Percentiles rank a stretch among this genome's conserved stretches.
Evolutionary conservation across 257 asterid species (phyloP).

Genomic region (Solanum stenotomum): DNA sequence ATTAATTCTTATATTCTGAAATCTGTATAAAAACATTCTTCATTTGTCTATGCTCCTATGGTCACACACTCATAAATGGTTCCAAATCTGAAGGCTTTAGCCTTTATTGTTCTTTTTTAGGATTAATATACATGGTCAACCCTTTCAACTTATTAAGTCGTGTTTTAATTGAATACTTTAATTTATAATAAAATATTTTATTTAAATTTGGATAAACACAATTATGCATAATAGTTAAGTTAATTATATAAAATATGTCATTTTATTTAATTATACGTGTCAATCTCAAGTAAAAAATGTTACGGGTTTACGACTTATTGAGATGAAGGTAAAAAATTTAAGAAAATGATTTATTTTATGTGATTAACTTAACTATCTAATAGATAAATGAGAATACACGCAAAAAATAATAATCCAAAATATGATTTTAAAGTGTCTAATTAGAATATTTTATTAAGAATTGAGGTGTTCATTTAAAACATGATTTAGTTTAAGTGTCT

Average conservation of each 20-base stretch:
- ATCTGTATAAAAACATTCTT: not conserved
- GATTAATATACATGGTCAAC: not conserved
- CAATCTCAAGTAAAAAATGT: not conserved
- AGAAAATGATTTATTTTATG: not conserved
- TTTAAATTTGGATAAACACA: not conserved
- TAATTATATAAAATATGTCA: not conserved
- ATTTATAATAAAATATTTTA: not conserved
- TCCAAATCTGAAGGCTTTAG: not conserved
- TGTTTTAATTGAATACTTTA: not conserved
- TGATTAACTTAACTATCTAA: not conserved
- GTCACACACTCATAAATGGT: not conserved
- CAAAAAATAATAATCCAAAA: not conserved
- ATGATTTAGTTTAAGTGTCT: not conserved
- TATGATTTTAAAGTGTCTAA: not conserved
- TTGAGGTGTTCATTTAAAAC: not conserved
- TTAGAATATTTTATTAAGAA: not conserved
- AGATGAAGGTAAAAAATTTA: not conserved
- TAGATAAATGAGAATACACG: not conserved
- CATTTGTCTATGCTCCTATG: not conserved
- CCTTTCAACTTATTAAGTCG: not conserved
- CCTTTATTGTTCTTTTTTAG: not conserved
- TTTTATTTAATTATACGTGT: not conserved
- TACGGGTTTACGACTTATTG: not conserved
- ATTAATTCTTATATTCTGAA: not conserved
- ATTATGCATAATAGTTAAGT: not conserved